These are phyloP conservation scores for Pseudomassariella vexata DNA, from an alignment of 2,329 filamentous ascomycete genomes.

Conservation along the genomic window DNA sequence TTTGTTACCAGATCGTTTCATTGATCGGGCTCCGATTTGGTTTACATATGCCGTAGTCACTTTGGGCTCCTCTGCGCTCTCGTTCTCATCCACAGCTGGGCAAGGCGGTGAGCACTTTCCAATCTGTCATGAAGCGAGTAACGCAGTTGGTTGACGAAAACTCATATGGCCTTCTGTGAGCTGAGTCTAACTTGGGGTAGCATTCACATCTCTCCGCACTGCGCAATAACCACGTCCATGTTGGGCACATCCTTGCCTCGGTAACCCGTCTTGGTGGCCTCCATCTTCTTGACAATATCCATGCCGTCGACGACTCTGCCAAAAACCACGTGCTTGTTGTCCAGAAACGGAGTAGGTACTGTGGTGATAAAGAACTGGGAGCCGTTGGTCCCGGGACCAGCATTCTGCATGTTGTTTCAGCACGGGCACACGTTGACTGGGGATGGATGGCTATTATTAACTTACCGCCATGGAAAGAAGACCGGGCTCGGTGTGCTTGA, in stretches of 20 bases:
- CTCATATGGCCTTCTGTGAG: too few species aligned
- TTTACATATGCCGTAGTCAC: too few species aligned
- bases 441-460: too few species aligned
- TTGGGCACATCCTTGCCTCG: constrained; percentile 73
- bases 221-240: constrained; percentile 74
- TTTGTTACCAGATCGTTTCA: too few species aligned
- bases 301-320: constrained; percentile 85
- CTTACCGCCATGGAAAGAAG: constrained; percentile 89
- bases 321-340: constrained; percentile 93
- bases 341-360: constrained; percentile 77
- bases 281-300: constrained; percentile 88
- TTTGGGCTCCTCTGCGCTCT: too few species aligned
- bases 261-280: constrained; percentile 77
- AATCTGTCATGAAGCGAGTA: too few species aligned
- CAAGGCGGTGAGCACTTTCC: too few species aligned
- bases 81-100: too few species aligned
- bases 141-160: too few species aligned
- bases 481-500: constrained; percentile 74
- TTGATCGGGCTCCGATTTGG: too few species aligned
- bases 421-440: background rate
- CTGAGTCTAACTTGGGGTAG: too few species aligned
- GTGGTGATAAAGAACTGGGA: constrained; percentile 98
- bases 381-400: constrained; percentile 87
- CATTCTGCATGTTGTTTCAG: constrained; percentile 67
- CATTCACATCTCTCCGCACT: constrained; percentile 95